phyloP scores from a whole-genome alignment of 495 filamentous ascomycete species.

The Pseudevernia furfuracea region DNA sequence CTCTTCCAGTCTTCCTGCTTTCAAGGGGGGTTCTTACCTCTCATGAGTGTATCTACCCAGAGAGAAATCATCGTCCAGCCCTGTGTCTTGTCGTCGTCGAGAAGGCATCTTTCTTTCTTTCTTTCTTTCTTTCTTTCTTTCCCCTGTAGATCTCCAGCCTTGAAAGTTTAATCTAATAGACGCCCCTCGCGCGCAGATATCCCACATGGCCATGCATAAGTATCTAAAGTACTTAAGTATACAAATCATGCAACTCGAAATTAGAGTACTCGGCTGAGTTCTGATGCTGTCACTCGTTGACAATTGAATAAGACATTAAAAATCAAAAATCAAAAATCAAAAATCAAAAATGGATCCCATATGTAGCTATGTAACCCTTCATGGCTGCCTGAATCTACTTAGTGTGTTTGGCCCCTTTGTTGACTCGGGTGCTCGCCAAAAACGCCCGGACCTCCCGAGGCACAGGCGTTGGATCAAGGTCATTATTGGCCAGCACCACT shows the following conservation, averaged over 20 bases:
- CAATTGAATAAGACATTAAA: no score
- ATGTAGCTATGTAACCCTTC: not conserved
- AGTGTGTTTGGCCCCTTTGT: not conserved
- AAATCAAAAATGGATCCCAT: no score
- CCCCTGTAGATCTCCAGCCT: not conserved
- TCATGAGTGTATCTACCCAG: no score
- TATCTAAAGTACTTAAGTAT: no score
- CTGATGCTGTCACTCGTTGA: not conserved
- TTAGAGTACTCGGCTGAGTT: not conserved
- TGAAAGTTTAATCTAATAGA: not conserved
- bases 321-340: no score
- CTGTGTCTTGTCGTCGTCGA: no score
- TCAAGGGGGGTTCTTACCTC: no score
- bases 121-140: not conserved
- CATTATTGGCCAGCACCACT: not conserved
- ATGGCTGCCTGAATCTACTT: not conserved
- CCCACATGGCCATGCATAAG: not conserved
- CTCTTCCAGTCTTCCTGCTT: no score
- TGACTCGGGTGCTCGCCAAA: not conserved
- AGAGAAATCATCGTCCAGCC: no score
- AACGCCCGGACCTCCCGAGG: constrained; percentile 3
- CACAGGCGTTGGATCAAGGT: not conserved
- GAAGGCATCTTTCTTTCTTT: no score
- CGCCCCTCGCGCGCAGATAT: not conserved
- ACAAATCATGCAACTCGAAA: not conserved